Evolutionary conservation across 768 basidiomycete species (phyloP), one percentile per base, ranked within the genome.

Genomic region (Paxillus rubicundulus): DNA sequence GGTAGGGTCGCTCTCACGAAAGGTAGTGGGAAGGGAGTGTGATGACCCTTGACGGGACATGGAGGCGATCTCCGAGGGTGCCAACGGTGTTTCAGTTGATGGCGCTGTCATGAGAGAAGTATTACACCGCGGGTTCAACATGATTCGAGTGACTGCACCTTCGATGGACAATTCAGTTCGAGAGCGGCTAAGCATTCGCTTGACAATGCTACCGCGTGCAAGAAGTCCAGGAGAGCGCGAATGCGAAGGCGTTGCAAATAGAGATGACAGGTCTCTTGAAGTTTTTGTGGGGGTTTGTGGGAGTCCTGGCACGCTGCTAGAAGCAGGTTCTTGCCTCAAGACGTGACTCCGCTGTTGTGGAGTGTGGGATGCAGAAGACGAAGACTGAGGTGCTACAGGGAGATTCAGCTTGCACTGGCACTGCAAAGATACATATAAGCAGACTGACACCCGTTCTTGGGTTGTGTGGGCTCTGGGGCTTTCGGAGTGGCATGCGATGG

Each of bases 151-250:
- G 6, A 40, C 17, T 8, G 2, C 9, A 62, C 61, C 47, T 54
- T 73, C 73, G 44, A 81, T 61, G 5, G 77, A 79, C 1, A 82
- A 73, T 24, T 86, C 86, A 0, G 87, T 89, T 50, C 75, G 80
- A 12, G 86, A 83, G 1, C 87, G 78, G 9, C 78, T 77, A 1
- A 89, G 79, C 87, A 90, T 90, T 18, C 87, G 84, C 51, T 82
- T 84, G 10, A 85, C 77, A 5, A 89, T 65, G 40, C 71, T 68
- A 17, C 55, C 50, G 73, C 79, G 17, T 65, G 65, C 12, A 75
- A 77, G 8, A 76, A 70, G 44, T 53, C 44, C 28, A 66, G 50
- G 50, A 27, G 56, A 44, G 13, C 70, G 67, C 1, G 72, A 56
- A 9, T 64, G 61, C 30, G 41, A 43, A 24, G 41, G 41, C 14